Evolutionary conservation across 805 yeast species (phyloP).

Genomic region (Yamadazyma nakazawae): DNA sequence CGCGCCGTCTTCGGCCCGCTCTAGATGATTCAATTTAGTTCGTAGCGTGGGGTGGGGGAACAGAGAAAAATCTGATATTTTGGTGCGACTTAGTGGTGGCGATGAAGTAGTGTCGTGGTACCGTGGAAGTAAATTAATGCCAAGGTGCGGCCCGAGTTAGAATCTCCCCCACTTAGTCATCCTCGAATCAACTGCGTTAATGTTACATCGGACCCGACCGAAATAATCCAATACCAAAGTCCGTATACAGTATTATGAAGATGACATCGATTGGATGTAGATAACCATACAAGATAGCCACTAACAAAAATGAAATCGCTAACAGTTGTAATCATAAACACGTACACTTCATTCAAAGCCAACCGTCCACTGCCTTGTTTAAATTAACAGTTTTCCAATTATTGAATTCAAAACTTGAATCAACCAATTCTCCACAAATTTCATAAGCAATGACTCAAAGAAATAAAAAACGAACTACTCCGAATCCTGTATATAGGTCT

Average conservation of each 20-base stretch:
- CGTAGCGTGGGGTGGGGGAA: not conserved
- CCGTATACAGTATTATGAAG: too few species aligned
- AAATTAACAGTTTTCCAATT: too few species aligned
- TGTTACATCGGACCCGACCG: not conserved
- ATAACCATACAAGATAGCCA: not conserved
- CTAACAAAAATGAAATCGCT: too few species aligned
- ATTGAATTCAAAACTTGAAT: too few species aligned
- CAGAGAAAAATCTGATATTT: too few species aligned
- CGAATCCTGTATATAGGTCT: not conserved
- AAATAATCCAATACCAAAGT: not conserved
- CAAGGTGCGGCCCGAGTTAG: not conserved
- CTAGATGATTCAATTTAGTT: not conserved
- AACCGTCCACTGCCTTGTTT: too few species aligned
- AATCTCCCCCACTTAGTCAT: not conserved
- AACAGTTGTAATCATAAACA: too few species aligned
- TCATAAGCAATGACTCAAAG: not conserved
- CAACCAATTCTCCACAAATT: not conserved
- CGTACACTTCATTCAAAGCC: too few species aligned
- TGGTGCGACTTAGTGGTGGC: too few species aligned
- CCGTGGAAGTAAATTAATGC: not conserved
- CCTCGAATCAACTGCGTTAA: not conserved
- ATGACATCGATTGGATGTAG: constrained; percentile 5
- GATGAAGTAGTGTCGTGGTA: too few species aligned
- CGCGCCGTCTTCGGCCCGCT: not conserved
- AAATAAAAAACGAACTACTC: too few species aligned